These are phyloP conservation scores for Dactylellina sp. DNA, from an alignment of 2,329 filamentous ascomycete species.

Conservation along the genomic window DNA sequence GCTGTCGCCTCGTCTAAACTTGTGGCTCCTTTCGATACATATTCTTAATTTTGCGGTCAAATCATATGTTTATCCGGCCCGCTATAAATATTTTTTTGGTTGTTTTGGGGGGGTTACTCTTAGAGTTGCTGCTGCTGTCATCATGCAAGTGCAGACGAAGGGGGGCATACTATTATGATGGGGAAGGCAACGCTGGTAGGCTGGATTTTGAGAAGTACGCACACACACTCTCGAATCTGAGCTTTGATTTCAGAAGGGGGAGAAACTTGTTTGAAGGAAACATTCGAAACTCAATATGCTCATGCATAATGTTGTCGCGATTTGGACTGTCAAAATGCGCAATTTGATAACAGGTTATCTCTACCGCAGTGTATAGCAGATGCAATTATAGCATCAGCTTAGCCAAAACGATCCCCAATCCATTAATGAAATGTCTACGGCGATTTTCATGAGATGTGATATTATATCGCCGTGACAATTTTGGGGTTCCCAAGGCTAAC, in stretches of 20 bases:
- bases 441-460: too few relatives aligned
- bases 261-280: conserved; percentile 12
- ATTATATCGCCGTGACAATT: too few relatives aligned
- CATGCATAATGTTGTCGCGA: conserved; percentile 11
- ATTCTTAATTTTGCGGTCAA: conserved; percentile 9
- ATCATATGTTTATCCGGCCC: conserved; percentile 46
- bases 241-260: not conserved
- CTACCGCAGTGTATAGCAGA: too few relatives aligned
- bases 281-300: not conserved
- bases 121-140: conserved; percentile 40
- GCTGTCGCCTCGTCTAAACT: conserved; percentile 14
- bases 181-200: not conserved
- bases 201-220: too few relatives aligned
- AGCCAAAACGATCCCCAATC: too few relatives aligned
- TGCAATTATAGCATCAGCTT: too few relatives aligned
- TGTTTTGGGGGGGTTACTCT: not conserved
- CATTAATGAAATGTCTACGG: too few relatives aligned
- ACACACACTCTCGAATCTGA: too few relatives aligned
- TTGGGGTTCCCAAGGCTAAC: too few relatives aligned
- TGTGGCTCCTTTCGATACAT: not conserved
- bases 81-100: conserved; percentile 26
- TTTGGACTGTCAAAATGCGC: conserved; percentile 2
- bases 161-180: not conserved
- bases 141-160: conserved; percentile 32
- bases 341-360: too few relatives aligned